A percentile compares a stretch with the other conserved stretches of the same genome.
These are phyloP conservation scores for Neurospora sp. DNA, from an alignment of 495 filamentous ascomycete genomes.

Conservation along the genomic window DNA sequence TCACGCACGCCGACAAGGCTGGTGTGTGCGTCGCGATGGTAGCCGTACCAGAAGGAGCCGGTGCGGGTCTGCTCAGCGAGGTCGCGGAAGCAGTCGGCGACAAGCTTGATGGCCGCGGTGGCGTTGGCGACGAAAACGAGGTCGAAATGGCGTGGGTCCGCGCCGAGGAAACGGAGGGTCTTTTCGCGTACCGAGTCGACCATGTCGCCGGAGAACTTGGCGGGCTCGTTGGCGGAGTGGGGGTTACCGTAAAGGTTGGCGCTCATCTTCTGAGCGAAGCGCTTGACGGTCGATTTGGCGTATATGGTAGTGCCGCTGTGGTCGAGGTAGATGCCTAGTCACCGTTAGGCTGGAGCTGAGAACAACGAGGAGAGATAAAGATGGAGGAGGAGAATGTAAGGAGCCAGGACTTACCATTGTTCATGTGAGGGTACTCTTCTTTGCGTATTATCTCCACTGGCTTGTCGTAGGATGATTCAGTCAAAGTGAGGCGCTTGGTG, in stretches of 20 bases:
- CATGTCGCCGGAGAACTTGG: constrained; percentile 47
- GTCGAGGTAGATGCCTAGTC: constrained; percentile 54
- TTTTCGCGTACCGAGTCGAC: constrained; percentile 51
- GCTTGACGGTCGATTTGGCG: constrained; percentile 49
- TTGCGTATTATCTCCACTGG: constrained; percentile 33
- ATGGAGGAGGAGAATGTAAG: not conserved
- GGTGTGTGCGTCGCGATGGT: constrained; percentile 66
- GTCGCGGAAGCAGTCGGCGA: constrained; percentile 54
- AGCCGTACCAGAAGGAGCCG: constrained; percentile 57
- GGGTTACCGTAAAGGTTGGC: constrained; percentile 63
- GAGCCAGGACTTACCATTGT: constrained; percentile 22
- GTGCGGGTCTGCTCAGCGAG: constrained; percentile 33
- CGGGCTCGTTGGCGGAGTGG: constrained; percentile 60
- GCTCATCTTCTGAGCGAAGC: constrained; percentile 48
- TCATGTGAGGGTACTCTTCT: constrained; percentile 41
- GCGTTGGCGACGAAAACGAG: constrained; percentile 87
- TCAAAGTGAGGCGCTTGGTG: not conserved
- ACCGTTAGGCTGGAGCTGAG: not conserved
- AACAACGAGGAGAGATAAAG: not conserved
- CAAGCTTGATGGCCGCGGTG: constrained; percentile 81
- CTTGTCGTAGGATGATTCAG: constrained; percentile 17
- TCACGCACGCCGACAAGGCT: constrained; percentile 64
- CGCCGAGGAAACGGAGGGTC: constrained; percentile 73
- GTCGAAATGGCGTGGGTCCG: constrained; percentile 74
- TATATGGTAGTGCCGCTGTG: constrained; percentile 69